Conservation (phyloP, 352 stramenopile species). For the Globisporangium spinosum region DNA sequence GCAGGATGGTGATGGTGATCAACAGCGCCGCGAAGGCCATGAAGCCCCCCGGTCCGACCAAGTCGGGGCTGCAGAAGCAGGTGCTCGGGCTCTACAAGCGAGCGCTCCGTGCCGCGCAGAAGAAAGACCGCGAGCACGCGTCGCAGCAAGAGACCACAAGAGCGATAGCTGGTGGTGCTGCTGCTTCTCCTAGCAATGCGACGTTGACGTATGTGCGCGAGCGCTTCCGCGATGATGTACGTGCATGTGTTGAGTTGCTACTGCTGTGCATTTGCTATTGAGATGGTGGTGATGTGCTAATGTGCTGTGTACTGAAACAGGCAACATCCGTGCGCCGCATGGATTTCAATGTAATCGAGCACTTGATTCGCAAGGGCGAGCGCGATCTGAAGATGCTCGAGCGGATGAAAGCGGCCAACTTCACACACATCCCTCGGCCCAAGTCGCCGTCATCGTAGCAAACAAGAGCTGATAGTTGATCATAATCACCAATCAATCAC, state of each 20-base stretch:
- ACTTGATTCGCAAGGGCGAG: conserved; percentile 82
- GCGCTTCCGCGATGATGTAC: conserved; percentile 72
- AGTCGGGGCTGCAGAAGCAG: conserved; percentile 79
- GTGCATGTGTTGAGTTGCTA: conserved; percentile 4
- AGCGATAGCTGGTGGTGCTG: neutral
- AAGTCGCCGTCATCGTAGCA: neutral
- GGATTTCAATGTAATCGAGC: conserved; percentile 82
- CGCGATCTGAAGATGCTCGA: conserved; percentile 80
- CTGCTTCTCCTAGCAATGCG: neutral
- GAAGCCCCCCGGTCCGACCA: conserved; percentile 15
- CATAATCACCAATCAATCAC: neutral
- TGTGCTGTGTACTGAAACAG: conserved; percentile 19
- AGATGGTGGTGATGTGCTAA: neutral
- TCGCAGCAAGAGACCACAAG: conserved; percentile 4
- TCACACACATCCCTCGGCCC: conserved; percentile 31
- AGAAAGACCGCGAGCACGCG: conserved; percentile 43
- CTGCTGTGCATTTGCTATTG: neutral
- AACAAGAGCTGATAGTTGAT: neutral
- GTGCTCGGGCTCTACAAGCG: conserved; percentile 73
- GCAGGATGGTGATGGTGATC: conserved; percentile 13
- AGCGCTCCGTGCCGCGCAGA: conserved; percentile 45
- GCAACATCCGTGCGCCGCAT: conserved; percentile 51
- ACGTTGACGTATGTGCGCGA: conserved; percentile 64
- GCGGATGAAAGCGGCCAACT: conserved; percentile 60
- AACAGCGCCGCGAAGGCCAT: conserved; percentile 22